Percentiles rank a stretch among this genome's conserved stretches.
These are phyloP conservation scores for Vaccinium myrtillus DNA, from an alignment of 148 eudicot genomes.

Conservation along the genomic window DNA sequence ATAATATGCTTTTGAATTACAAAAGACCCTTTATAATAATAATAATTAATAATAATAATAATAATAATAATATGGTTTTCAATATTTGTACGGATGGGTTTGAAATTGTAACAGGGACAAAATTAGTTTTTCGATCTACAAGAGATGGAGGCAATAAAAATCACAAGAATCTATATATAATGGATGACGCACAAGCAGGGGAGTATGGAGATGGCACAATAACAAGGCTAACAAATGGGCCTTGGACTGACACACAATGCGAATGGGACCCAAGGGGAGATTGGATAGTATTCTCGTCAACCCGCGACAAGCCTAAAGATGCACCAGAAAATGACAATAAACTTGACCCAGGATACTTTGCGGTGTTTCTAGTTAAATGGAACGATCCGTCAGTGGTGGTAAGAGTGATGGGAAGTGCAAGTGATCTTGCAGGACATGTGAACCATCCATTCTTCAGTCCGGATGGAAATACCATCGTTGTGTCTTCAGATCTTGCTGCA, in stretches of 20 bases:
- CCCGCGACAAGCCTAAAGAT: neutral
- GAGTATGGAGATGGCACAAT: neutral
- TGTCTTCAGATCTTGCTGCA: neutral
- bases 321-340: neutral
- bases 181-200: neutral
- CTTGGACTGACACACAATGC: constrained; percentile 10
- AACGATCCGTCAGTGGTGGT: neutral
- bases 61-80: neutral
- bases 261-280: constrained; percentile 9
- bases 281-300: neutral
- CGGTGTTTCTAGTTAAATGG: neutral
- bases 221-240: constrained; percentile 5
- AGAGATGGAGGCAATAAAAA: neutral
- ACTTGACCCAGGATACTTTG: neutral
- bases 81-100: neutral
- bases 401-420: neutral
- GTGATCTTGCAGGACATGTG: neutral
- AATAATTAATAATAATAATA: neutral
- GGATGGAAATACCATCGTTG: neutral
- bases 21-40: neutral
- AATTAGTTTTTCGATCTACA: constrained; percentile 6
- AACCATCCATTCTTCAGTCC: neutral
- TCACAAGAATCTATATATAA: constrained; percentile 1
- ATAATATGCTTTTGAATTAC: neutral
- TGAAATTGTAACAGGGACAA: neutral